Evolutionary conservation across 2,329 filamentous ascomycete genomes (phyloP).

Genomic region (Tothia fuscella): DNA sequence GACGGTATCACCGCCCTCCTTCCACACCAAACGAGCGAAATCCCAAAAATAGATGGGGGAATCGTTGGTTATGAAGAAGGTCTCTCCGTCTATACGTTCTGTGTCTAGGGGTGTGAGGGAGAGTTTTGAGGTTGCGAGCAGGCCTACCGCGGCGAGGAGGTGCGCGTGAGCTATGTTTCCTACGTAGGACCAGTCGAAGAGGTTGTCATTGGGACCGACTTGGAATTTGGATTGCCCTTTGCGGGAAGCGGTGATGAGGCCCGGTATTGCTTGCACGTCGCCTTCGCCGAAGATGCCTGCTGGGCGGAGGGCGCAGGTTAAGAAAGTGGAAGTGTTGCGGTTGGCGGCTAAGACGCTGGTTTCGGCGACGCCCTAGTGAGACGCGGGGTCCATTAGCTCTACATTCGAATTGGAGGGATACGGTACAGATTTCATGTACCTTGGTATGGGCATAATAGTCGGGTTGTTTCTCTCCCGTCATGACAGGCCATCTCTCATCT

Average conservation of each 20-base stretch:
- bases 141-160: conserved; percentile 62
- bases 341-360: conserved; percentile 67
- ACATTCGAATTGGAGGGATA: not conserved
- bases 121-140: conserved; percentile 50
- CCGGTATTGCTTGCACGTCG: conserved; percentile 63
- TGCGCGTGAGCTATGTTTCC: conserved; percentile 66
- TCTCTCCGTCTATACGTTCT: conserved; percentile 45
- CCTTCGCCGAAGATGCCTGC: conserved; percentile 87
- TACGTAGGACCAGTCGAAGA: conserved; percentile 62
- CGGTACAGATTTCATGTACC: conserved; percentile 1
- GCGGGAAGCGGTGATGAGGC: conserved; percentile 51
- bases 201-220: conserved; percentile 59
- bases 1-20: conserved; percentile 35
- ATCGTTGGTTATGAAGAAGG: conserved; percentile 86
- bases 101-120: conserved; percentile 18
- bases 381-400: not conserved
- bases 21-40: conserved; percentile 69
- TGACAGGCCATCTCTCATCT: conserved; percentile 11
- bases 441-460: conserved; percentile 12
- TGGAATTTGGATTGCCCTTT: conserved; percentile 55
- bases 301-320: conserved; percentile 70
- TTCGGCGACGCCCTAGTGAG: conserved; percentile 60
- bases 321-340: conserved; percentile 34
- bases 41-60: conserved; percentile 86
- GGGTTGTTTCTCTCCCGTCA: conserved; percentile 6